These are phyloP conservation scores for Chernovozyma sophiae-reginae DNA, from an alignment of 1,139 yeast genomes.

Conservation along the genomic window DNA sequence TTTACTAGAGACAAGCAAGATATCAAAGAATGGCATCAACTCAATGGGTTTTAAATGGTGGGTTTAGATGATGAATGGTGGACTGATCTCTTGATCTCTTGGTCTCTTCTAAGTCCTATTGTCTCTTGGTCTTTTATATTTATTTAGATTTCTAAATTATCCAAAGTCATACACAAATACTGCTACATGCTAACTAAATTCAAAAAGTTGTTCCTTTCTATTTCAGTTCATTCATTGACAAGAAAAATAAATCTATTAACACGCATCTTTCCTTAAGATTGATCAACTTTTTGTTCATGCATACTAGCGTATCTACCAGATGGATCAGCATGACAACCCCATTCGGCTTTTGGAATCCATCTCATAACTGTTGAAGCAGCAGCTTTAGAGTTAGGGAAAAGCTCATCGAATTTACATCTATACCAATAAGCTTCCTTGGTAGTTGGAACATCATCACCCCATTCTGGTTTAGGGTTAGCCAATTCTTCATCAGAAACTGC, in stretches of 20 bases:
- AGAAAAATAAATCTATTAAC: neutral
- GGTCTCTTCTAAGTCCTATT: no score
- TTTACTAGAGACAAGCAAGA: constrained; percentile 26
- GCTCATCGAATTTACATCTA: constrained; percentile 90
- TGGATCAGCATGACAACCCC: constrained; percentile 99
- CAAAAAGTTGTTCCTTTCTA: neutral
- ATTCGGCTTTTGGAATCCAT: constrained; percentile 99
- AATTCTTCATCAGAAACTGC: constrained; percentile 85
- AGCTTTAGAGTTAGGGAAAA: constrained; percentile 76
- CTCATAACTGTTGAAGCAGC: constrained; percentile 97
- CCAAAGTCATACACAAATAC: no score
- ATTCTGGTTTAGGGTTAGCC: constrained; percentile 84
- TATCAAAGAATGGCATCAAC: constrained; percentile 25
- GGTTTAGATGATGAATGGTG: neutral
- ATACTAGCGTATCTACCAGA: constrained; percentile 94
- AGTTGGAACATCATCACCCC: constrained; percentile 94
- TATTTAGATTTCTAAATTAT: no score
- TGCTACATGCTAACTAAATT: no score
- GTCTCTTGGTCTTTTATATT: no score
- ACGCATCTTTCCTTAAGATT: constrained; percentile 3
- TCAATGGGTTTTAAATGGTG: constrained; percentile 7
- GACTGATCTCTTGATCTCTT: no score
- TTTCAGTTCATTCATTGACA: no score
- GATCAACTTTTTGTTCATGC: constrained; percentile 57
- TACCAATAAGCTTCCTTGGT: constrained; percentile 99